These are phyloP conservation scores for Samsoniella hepiali DNA, from an alignment of 2,329 filamentous ascomycete genomes.

Conservation along the genomic window DNA sequence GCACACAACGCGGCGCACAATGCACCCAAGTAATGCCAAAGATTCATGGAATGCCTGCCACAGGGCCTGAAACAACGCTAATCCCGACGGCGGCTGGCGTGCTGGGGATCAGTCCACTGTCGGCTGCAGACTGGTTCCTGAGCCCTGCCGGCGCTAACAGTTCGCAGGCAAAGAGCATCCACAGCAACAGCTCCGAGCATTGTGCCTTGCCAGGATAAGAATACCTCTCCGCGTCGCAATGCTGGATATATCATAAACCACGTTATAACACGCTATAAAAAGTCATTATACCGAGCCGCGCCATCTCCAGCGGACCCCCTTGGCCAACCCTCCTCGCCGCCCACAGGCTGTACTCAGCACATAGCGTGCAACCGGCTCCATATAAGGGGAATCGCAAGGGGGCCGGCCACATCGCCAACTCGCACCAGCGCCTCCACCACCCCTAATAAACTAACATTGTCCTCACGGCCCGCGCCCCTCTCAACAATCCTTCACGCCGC, in stretches of 20 bases:
- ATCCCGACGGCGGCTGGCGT: conserved; percentile 4
- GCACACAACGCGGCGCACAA: not conserved
- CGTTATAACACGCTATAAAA: not conserved
- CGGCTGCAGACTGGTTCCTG: conserved; percentile 9
- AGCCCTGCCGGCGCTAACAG: conserved; percentile 4
- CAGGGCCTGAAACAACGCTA: conserved; percentile 17
- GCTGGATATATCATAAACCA: not conserved
- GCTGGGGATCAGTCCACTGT: conserved; percentile 8
- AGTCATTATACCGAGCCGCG: not conserved
- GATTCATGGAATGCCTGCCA: not conserved
- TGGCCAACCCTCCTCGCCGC: not conserved
- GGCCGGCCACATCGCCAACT: conserved; percentile 18
- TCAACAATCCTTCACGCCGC: conserved; percentile 4
- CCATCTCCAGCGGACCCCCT: not conserved
- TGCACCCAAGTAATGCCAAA: not conserved
- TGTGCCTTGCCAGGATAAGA: not conserved
- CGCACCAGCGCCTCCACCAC: conserved; percentile 3
- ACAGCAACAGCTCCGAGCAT: not conserved
- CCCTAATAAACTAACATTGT: conserved; percentile 16
- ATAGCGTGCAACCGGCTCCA: conserved; percentile 8
- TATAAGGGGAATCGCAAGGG: conserved; percentile 18
- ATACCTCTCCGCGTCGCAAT: not conserved
- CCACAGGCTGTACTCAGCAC: not conserved
- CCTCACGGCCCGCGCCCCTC: conserved; percentile 11
- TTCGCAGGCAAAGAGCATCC: not conserved